Conservation (phyloP, 331 rosid species). For the Acacia pycnantha region DNA sequence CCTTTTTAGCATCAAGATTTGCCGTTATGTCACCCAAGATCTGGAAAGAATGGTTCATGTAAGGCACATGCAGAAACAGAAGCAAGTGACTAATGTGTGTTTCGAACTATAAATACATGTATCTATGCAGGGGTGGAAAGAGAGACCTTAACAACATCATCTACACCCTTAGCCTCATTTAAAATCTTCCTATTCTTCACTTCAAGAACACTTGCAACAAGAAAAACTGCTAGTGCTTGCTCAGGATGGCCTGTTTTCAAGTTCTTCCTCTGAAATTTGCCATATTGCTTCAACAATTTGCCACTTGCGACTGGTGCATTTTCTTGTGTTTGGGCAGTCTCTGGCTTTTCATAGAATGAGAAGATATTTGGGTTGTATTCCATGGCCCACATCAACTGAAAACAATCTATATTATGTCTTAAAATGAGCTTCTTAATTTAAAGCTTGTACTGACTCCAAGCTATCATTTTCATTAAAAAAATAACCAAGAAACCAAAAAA, state of each 20-base stretch:
- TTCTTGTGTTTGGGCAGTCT: constrained; percentile 24
- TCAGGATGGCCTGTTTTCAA: constrained; percentile 58
- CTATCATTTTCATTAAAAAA: constrained; percentile 25
- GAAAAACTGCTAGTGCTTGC: constrained; percentile 71
- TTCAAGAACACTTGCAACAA: constrained; percentile 93
- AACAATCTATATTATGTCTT: constrained; percentile 78
- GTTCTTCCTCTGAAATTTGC: constrained; percentile 82
- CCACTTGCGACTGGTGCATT: constrained; percentile 37
- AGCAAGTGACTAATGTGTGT: constrained; percentile 4
- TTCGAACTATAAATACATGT: not conserved
- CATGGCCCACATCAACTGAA: constrained; percentile 98
- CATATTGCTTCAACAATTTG: constrained; percentile 71
- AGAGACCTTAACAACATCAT: constrained; percentile 80
- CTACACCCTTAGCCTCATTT: constrained; percentile 87
- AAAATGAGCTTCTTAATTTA: constrained; percentile 45
- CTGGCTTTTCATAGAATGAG: constrained; percentile 54
- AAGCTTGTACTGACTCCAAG: constrained; percentile 24
- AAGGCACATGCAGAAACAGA: constrained; percentile 30
- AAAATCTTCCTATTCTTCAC: constrained; percentile 71
- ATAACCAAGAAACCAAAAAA: constrained; percentile 4
- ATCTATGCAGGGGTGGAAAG: constrained; percentile 9
- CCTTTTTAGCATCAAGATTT: constrained; percentile 83
- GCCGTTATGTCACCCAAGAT: constrained; percentile 77
- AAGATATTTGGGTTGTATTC: constrained; percentile 94
- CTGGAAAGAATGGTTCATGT: constrained; percentile 48